Evolutionary conservation across 352 stramenopile species (phyloP).

Genomic region (Phytophthora citrophthora): DNA sequence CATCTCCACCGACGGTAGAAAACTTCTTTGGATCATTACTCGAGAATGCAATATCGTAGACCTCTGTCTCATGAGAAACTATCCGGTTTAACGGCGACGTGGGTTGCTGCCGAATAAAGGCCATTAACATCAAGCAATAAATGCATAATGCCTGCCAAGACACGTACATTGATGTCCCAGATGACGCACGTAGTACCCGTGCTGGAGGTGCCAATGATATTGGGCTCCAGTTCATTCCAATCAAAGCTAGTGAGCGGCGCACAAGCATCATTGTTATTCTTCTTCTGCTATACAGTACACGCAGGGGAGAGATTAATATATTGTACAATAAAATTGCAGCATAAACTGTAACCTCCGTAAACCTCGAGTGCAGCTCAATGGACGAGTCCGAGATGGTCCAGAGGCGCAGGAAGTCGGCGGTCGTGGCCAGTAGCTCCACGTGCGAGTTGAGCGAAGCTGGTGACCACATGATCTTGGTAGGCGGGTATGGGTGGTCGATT

Average conservation of each 20-base stretch:
- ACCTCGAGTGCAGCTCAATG: conserved; percentile 78
- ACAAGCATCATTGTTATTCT: conserved; percentile 89
- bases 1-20: conserved; percentile 96
- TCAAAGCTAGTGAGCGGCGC: conserved; percentile 98
- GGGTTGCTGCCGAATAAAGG: conserved; percentile 48
- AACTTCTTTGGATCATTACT: conserved; percentile 95
- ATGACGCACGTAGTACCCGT: conserved; percentile 99
- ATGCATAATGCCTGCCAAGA: neutral
- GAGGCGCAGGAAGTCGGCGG: conserved; percentile 84
- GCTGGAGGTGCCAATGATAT: conserved; percentile 95
- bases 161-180: conserved; percentile 96
- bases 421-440: conserved; percentile 81
- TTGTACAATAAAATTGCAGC: neutral
- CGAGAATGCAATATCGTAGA: conserved; percentile 98
- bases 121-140: neutral
- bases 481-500: conserved; percentile 87
- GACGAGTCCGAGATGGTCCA: conserved; percentile 78
- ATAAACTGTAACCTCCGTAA: conserved; percentile 56
- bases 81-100: conserved; percentile 92
- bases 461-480: conserved; percentile 91
- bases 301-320: neutral
- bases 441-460: conserved; percentile 52
- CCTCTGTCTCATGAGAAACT: conserved; percentile 98
- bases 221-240: conserved; percentile 97
- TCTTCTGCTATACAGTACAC: conserved; percentile 31